Conservation (phyloP, 371 early-diverging fungal species). For the Circinella umbellata region DNA sequence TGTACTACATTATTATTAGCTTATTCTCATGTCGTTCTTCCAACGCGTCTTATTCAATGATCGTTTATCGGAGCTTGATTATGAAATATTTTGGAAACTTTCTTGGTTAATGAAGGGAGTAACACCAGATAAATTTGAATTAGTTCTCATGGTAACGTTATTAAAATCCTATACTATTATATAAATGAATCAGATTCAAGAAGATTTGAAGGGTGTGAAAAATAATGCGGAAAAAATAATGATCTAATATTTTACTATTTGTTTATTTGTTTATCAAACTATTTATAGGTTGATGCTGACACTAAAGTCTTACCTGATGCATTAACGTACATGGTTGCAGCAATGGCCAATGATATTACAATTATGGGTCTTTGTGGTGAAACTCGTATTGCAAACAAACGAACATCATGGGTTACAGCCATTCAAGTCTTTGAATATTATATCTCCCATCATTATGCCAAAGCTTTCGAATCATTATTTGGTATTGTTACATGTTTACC, state of each 20-base stretch:
- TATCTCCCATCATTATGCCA: slow-evolving; percentile 93
- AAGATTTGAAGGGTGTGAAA: too few relatives aligned
- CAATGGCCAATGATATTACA: slow-evolving; percentile 82
- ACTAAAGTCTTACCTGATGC: slow-evolving; percentile 85
- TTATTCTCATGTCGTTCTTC: slow-evolving; percentile 96
- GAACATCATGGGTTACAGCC: slow-evolving; percentile 61
- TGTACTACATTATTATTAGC: slow-evolving; percentile 21
- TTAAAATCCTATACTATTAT: too few relatives aligned
- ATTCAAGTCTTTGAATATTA: slow-evolving; percentile 94
- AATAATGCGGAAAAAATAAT: too few relatives aligned
- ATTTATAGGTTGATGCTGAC: slow-evolving; percentile 88
- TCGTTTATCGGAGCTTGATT: slow-evolving; percentile 94
- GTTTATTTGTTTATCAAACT: background rate
- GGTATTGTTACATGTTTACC: slow-evolving; percentile 98
- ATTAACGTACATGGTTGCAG: slow-evolving; percentile 77
- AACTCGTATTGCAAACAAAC: slow-evolving; percentile 86
- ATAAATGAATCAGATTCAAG: too few relatives aligned
- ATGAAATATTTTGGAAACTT: slow-evolving; percentile 93
- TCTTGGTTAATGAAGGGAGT: slow-evolving; percentile 79
- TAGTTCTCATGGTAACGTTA: slow-evolving; percentile 85
- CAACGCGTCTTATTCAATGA: slow-evolving; percentile 91
- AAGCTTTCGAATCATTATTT: slow-evolving; percentile 95
- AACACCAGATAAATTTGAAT: slow-evolving; percentile 88
- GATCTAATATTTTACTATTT: too few relatives aligned
- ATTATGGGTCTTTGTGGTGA: slow-evolving; percentile 91